These are phyloP conservation scores for Zygosaccharomyces bisporus DNA, from an alignment of 805 yeast species.

Conservation along the genomic window DNA sequence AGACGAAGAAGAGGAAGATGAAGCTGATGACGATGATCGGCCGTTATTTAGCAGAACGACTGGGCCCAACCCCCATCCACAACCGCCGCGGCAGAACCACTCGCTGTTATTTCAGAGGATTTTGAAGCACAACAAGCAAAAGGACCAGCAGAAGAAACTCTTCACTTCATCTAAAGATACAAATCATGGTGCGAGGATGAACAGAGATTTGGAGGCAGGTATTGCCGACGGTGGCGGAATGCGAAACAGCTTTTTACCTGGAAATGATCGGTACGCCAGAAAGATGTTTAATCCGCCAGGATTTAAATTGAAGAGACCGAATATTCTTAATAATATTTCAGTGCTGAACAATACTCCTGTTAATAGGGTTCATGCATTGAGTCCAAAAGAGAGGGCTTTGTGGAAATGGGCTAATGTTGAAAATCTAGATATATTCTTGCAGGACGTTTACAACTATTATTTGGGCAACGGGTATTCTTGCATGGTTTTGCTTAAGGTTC, in stretches of 20 bases:
- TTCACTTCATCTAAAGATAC: constrained; percentile 17
- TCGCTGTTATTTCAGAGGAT: constrained; percentile 19
- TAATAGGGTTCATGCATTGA: constrained; percentile 41
- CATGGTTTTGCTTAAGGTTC: constrained; percentile 59
- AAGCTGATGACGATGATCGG: constrained; percentile 20
- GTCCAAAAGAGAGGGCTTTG: constrained; percentile 71
- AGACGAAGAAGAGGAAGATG: constrained; percentile 18
- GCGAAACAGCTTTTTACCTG: constrained; percentile 13
- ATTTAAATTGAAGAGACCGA: constrained; percentile 21
- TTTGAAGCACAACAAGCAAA: constrained; percentile 13
- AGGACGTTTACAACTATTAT: constrained; percentile 79
- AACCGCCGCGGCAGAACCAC: constrained; percentile 7
- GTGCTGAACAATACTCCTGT: constrained; percentile 28
- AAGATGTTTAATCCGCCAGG: constrained; percentile 1
- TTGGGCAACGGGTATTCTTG: constrained; percentile 80
- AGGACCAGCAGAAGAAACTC: constrained; percentile 9
- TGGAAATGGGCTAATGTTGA: constrained; percentile 98
- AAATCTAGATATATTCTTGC: constrained; percentile 81
- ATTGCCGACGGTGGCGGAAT: constrained; percentile 2
- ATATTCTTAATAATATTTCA: constrained; percentile 24
- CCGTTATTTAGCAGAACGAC: constrained; percentile 15
- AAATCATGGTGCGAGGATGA: constrained; percentile 1
- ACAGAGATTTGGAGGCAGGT: constrained; percentile 12
- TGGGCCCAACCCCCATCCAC: not conserved
- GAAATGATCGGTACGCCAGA: not conserved